Evolutionary conservation across 176 grass and related monocot genomes (phyloP).

Genomic region (Aegilops tauschii): DNA sequence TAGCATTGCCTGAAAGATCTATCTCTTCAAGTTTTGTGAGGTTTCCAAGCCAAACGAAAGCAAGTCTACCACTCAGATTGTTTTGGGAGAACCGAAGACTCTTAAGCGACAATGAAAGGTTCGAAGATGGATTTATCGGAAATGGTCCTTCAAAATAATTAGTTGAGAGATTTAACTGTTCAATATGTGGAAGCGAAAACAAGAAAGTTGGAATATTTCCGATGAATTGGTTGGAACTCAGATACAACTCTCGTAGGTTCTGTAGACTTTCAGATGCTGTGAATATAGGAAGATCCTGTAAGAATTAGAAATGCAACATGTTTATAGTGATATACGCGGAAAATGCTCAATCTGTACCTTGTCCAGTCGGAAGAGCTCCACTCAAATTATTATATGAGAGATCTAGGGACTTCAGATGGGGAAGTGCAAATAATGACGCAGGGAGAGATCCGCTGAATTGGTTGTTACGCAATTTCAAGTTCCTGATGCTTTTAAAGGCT

Average conservation of each 20-base stretch:
- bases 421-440: not conserved
- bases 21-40: not conserved
- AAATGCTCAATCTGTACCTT: not conserved
- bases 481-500: not conserved
- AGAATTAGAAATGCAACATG: not conserved
- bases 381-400: not conserved
- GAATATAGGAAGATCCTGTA: not conserved
- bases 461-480: not conserved
- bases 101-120: not conserved
- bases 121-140: not conserved
- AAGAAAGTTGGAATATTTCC: not conserved
- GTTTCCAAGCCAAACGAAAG: not conserved
- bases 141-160: no score
- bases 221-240: not conserved
- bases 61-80: not conserved
- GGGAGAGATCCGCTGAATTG: not conserved
- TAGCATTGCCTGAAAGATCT: not conserved
- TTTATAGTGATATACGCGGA: not conserved
- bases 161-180: constrained; percentile 12
- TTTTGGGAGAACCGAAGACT: not conserved
- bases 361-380: not conserved
- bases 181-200: constrained; percentile 4
- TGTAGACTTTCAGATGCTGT: not conserved
- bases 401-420: not conserved
- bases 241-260: constrained; percentile 13